phyloP scores from a whole-genome alignment of 2,329 filamentous ascomycete species.

The Ophiostoma novo-ulmi region DNA sequence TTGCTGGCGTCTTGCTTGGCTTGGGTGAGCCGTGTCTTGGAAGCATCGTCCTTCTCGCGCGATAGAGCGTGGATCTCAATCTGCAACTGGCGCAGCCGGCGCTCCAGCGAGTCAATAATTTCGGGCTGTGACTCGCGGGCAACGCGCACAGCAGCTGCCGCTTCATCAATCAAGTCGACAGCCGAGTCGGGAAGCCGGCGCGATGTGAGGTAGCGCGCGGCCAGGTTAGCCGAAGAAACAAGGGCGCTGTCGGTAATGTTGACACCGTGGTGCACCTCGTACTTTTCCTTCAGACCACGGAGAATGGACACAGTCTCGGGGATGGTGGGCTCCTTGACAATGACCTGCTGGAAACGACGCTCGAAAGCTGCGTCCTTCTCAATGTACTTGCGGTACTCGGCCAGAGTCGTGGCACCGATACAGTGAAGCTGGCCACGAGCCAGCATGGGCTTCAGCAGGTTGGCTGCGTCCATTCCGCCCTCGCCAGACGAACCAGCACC shows the following conservation, averaged over 20 bases:
- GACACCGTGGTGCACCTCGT: conserved; percentile 97
- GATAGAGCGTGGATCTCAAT: conserved; percentile 96
- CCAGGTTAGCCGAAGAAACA: conserved; percentile 83
- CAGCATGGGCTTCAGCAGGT: conserved; percentile 96
- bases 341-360: conserved; percentile 94
- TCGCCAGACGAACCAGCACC: conserved; percentile 90
- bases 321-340: conserved; percentile 90
- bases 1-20: conserved; percentile 91
- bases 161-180: conserved; percentile 93
- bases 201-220: conserved; percentile 86
- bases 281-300: conserved; percentile 95
- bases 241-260: conserved; percentile 93
- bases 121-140: conserved; percentile 95
- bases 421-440: conserved; percentile 95
- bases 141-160: conserved; percentile 91
- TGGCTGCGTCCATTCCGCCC: conserved; percentile 97
- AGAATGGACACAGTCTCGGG: conserved; percentile 93
- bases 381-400: conserved; percentile 97
- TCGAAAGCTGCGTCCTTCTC: conserved; percentile 98
- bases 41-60: conserved; percentile 91
- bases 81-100: conserved; percentile 81
- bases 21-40: conserved; percentile 71
- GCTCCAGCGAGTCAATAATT: conserved; percentile 88
- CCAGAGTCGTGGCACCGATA: conserved; percentile 91
- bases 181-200: conserved; percentile 91